Evolutionary conservation across 495 filamentous ascomycete genomes (phyloP).

Genomic region (Neurospora sp.): DNA sequence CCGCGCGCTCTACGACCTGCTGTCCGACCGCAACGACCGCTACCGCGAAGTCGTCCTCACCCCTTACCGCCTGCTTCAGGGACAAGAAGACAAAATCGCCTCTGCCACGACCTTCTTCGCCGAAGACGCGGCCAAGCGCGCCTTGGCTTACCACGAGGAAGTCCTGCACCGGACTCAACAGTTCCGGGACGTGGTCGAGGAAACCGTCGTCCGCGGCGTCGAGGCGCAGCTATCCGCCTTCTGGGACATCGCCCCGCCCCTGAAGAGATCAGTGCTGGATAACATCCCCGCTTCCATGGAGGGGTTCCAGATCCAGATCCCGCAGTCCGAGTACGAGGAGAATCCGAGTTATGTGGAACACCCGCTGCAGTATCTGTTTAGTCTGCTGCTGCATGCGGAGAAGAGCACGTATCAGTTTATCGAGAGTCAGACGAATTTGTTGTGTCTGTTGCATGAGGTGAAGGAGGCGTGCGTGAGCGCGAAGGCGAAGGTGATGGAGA

Average conservation of each 20-base stretch:
- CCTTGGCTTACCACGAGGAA: constrained; percentile 52
- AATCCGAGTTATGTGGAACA: constrained; percentile 69
- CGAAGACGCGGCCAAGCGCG: constrained; percentile 62
- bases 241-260: constrained; percentile 90
- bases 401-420: constrained; percentile 94
- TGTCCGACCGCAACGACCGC: constrained; percentile 71
- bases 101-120: constrained; percentile 74
- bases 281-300: constrained; percentile 51
- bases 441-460: constrained; percentile 91
- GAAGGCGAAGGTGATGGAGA: constrained; percentile 45
- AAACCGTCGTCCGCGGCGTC: constrained; percentile 76
- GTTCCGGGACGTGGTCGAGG: constrained; percentile 73
- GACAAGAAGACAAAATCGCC: constrained; percentile 52
- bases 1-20: constrained; percentile 70
- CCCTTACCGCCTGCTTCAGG: constrained; percentile 60
- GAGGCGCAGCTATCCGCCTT: constrained; percentile 86
- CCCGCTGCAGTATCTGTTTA: constrained; percentile 82
- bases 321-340: constrained; percentile 67
- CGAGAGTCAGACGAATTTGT: constrained; percentile 82
- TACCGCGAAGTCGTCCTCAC: constrained; percentile 73
- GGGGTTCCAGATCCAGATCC: constrained; percentile 57
- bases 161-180: constrained; percentile 61
- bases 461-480: constrained; percentile 66
- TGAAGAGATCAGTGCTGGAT: constrained; percentile 58
- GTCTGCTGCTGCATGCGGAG: constrained; percentile 73